Evolutionary conservation across 306 rosid species (phyloP), one percentile per base, ranked within the genome.

Genomic region (Inga laurina): DNA sequence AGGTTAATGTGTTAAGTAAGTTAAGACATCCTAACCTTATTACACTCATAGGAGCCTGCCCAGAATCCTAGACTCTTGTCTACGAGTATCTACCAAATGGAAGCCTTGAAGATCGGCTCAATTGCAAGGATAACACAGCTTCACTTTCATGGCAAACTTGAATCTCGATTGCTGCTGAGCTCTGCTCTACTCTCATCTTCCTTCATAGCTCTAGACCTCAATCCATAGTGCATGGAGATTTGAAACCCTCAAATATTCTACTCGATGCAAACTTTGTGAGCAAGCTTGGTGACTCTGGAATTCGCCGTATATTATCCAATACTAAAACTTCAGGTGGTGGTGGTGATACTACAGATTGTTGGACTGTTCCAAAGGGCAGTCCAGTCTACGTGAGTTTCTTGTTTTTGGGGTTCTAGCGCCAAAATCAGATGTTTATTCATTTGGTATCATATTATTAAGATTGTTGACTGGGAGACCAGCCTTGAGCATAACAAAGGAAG

Each of bases 141-240:
- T 98, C 99, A 1, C 85, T 96, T 70, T 83, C 98, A 79, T 96
- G 99, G 99, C 91, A 93, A 90, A 84, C 90, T 18, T 91, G 99
- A 64, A 91, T 92, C 70, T 88, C 96, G 46, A 85, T 95, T n/a
- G 93, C 93, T 54, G 75, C 97, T 2, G 97, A 94, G 69, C 85
- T 94, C 41, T 94, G 99, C 71, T 94, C 98, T 13, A 97, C 90
- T 78, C 94, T 96, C 70, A 86, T 92, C 69, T 96, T 91, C 85
- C 98, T 96, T 61, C 99, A 96, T 82, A 90, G 95, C 41, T 64
- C 87, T 76, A 92, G 84, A 76, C 99, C 99, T 81, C 89, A 91
- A 81, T 71, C 92, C 90, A 80, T 96, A 44, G 93, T 94, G 69
- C 99, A 94, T n/a, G 98, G 98, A 76, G 99, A 94, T 85, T 68